Evolutionary conservation across 2,329 filamentous ascomycete genomes (phyloP).

Genomic region (Penicillium sp.): DNA sequence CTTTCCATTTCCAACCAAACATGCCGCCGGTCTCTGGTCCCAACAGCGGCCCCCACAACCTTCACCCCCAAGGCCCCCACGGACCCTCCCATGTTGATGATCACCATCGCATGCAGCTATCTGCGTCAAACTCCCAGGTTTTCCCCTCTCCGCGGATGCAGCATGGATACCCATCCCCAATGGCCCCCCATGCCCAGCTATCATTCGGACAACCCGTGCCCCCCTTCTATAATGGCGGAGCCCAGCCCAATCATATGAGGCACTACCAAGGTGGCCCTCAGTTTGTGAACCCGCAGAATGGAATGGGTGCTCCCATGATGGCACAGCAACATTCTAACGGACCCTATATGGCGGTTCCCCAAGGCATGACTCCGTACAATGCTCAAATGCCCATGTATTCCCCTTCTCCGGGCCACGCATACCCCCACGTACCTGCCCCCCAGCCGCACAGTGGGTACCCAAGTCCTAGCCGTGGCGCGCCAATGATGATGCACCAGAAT

Average conservation of each 20-base stretch:
- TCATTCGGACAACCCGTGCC: conserved; percentile 73
- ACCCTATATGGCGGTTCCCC: conserved; percentile 71
- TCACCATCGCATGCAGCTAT: conserved; percentile 84
- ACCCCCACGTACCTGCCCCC: conserved; percentile 54
- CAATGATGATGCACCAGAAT: conserved; percentile 93
- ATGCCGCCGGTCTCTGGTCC: conserved; percentile 70
- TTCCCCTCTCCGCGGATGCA: conserved; percentile 81
- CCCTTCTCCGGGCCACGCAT: conserved; percentile 70
- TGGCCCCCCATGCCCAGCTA: conserved; percentile 70
- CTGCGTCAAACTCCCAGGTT: conserved; percentile 77
- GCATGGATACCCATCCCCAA: conserved; percentile 68
- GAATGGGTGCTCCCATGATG: conserved; percentile 81
- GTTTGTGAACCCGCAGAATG: conserved; percentile 70
- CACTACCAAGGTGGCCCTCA: conserved; percentile 72
- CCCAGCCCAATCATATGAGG: conserved; percentile 71
- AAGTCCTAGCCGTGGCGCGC: conserved; percentile 82
- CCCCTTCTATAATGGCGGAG: conserved; percentile 65
- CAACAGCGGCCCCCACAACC: conserved; percentile 67
- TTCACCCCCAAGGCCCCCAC: conserved; percentile 74
- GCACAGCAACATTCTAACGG: conserved; percentile 70
- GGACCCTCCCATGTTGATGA: conserved; percentile 72
- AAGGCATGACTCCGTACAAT: conserved; percentile 66
- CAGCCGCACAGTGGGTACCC: conserved; percentile 73
- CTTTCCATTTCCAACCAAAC: conserved; percentile 77
- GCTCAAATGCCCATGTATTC: conserved; percentile 84